Evolutionary conservation across 345 rosid species (phyloP), one percentile per base, ranked within the genome.

Genomic region (Sapria himalayana): DNA sequence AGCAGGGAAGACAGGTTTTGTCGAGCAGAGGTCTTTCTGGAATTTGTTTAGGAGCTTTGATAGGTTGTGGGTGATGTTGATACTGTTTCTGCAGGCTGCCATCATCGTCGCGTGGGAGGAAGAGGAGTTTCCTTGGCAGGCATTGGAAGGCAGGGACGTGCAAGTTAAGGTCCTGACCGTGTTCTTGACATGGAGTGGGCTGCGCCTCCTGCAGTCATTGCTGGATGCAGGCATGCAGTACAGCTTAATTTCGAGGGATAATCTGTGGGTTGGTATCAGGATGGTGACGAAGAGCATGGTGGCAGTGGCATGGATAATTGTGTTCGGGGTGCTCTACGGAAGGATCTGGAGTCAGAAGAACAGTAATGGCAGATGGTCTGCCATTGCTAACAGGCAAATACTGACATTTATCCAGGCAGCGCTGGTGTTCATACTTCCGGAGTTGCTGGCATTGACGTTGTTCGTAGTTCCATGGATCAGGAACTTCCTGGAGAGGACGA

Each of bases 1-100:
- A 46, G 94, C 81, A 2, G 92, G 94, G 33, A 86, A 86, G 74
- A 86, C 97, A 1, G 97, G 97, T 21, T 86, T 81, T 51, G 94
- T 86, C 23, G 97, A 86, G 68, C 94, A 78, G 55, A 63, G 94
- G 55, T 81, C 97, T 23, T 86, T 81, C 46, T 78, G 78, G 85
- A 81, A 86, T 56, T 22, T 86, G 42, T 57, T 51, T 33, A 45
- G 97, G 70, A 86, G 97, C 57, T 86, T 86, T 47, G 97, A 86
- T 22, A 52, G 97, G 57, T 38, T 81, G 42, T 86, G 92, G 94
- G 74, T 81, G 60, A 66, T 81, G 69, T 40, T 81, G 67, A 51
- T 78, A 39, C 48, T 86, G 52, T 81, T 67, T 47, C 46, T 86
- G 34, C 97, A 86, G 59, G 77, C 77, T 5, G 81, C 92, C 2